Conservation (phyloP, 805 yeast species). For the Saturnispora besseyi region DNA sequence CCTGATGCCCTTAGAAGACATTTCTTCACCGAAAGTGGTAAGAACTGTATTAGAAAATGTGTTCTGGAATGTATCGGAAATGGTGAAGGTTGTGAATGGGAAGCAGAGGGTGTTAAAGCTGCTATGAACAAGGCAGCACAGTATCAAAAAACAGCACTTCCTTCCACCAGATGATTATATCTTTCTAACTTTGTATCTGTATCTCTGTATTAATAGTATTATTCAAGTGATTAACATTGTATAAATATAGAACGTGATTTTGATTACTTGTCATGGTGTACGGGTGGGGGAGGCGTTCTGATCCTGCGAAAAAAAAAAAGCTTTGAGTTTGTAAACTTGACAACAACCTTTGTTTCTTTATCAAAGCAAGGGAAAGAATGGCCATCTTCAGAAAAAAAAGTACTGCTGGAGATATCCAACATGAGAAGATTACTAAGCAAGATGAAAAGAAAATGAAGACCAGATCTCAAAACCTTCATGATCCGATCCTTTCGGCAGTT, state of each 20-base stretch:
- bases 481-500: constrained; percentile 88
- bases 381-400: constrained; percentile 35
- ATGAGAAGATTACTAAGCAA: constrained; percentile 35
- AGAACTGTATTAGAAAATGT: constrained; percentile 58
- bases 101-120: constrained; percentile 9
- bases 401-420: constrained; percentile 14
- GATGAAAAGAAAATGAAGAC: constrained; percentile 50
- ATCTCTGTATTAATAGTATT: not conserved
- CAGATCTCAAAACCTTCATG: constrained; percentile 65
- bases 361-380: constrained; percentile 22
- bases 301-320: not conserved
- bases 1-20: constrained; percentile 75
- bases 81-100: constrained; percentile 7
- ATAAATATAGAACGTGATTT: too few species aligned
- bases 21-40: constrained; percentile 72
- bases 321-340: not conserved
- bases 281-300: not conserved
- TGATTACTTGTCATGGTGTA: not conserved
- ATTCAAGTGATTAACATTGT: not conserved
- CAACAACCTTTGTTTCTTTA: not conserved
- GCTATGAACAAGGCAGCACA: constrained; percentile 12
- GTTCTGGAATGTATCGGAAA: constrained; percentile 31
- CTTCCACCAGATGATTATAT: not conserved
- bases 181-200: not conserved
- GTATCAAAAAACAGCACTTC: not conserved